Evolutionary conservation across 805 yeast species (phyloP).

Genomic region (Ogataea nitratoaversa): DNA sequence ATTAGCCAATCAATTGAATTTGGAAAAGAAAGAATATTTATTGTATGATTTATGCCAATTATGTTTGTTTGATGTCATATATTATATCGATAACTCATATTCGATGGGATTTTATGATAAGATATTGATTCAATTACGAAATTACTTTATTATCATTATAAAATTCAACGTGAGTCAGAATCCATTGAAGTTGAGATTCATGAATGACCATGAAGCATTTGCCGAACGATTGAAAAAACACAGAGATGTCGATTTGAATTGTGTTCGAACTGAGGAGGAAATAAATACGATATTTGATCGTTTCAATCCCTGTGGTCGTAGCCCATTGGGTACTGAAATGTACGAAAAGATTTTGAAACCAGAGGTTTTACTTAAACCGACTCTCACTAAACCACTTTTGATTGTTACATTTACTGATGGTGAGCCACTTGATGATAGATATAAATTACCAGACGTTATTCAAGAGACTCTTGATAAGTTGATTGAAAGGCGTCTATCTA

Average conservation of each 20-base stretch:
- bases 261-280: conserved; percentile 17
- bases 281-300: conserved; percentile 11
- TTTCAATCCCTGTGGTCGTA: conserved; percentile 18
- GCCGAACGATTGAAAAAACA: conserved; percentile 16
- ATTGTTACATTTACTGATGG: conserved; percentile 24
- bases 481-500: conserved; percentile 8
- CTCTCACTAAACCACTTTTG: conserved; percentile 14
- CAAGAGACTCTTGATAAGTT: conserved; percentile 10
- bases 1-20: conserved; percentile 15
- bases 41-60: conserved; percentile 22
- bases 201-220: conserved; percentile 18
- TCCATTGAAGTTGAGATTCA: conserved; percentile 19
- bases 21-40: conserved; percentile 16
- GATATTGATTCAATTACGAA: conserved; percentile 17
- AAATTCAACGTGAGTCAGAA: conserved; percentile 19
- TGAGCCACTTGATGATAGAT: conserved; percentile 19
- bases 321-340: conserved; percentile 20
- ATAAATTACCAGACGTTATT: conserved; percentile 11
- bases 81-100: conserved; percentile 23
- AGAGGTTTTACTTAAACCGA: conserved; percentile 11
- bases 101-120: conserved; percentile 19
- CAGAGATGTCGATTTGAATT: conserved; percentile 14
- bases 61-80: conserved; percentile 18
- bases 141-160: conserved; percentile 17
- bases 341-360: conserved; percentile 17